Conservation (phyloP, 2,329 filamentous ascomycete species). For the Microcyclospora pomicola region DNA sequence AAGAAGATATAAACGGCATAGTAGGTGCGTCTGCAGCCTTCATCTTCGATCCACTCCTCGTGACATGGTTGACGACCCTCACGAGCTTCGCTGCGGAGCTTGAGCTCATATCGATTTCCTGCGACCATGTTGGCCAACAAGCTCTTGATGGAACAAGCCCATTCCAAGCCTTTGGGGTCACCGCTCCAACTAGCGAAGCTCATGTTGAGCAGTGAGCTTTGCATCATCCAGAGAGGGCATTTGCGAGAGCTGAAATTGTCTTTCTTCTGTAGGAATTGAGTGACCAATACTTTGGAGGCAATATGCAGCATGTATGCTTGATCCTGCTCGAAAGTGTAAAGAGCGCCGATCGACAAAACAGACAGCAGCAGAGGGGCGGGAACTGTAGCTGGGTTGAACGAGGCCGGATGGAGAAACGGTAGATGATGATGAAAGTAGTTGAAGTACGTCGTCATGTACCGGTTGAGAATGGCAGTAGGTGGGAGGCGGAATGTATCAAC, state of each 20-base stretch:
- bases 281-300: constrained; percentile 91
- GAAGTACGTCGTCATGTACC: constrained; percentile 91
- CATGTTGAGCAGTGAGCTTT: constrained; percentile 94
- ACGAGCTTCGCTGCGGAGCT: constrained; percentile 79
- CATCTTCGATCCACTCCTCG: constrained; percentile 90
- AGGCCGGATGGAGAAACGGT: constrained; percentile 85
- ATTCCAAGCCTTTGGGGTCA: constrained; percentile 91
- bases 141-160: constrained; percentile 98
- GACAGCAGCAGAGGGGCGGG: constrained; percentile 76
- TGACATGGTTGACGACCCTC: constrained; percentile 62
- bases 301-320: constrained; percentile 96
- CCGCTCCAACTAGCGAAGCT: constrained; percentile 98
- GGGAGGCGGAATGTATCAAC: constrained; percentile 85
- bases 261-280: constrained; percentile 94
- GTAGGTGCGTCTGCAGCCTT: constrained; percentile 90
- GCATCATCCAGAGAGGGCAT: constrained; percentile 96
- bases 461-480: constrained; percentile 65
- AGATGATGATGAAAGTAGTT: constrained; percentile 93
- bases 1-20: constrained; percentile 99
- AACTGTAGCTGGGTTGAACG: constrained; percentile 67
- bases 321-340: constrained; percentile 95
- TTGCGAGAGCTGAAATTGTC: constrained; percentile 97
- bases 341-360: constrained; percentile 83
- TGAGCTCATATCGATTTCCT: constrained; percentile 90
- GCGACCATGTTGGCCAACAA: constrained; percentile 97